A percentile compares a stretch with the other conserved stretches of the same genome.
phyloP scores from a whole-genome alignment of 2,329 filamentous ascomycete genomes.

The Fusarium fracticaudum region DNA sequence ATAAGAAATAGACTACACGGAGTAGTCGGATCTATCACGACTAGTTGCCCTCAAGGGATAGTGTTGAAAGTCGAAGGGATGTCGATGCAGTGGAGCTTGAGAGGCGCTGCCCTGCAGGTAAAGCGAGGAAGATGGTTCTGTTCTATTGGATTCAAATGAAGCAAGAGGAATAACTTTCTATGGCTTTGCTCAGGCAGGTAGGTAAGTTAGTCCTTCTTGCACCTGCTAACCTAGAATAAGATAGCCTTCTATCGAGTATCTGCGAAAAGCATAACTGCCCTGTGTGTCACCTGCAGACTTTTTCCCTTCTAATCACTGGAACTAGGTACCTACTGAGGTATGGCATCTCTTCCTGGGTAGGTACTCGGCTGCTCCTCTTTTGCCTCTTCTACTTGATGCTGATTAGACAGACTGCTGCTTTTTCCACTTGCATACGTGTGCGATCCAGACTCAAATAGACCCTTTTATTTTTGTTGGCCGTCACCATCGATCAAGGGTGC shows the following conservation, averaged over 20 bases:
- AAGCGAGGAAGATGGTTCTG: background rate
- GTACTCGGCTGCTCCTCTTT: constrained; percentile 19
- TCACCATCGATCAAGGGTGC: constrained; percentile 12
- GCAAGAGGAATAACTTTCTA: background rate
- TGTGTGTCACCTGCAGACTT: constrained; percentile 20
- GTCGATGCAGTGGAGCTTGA: constrained; percentile 1
- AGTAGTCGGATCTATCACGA: constrained; percentile 11
- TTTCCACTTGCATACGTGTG: constrained; percentile 23
- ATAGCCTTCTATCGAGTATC: constrained; percentile 17
- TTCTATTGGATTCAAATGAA: background rate
- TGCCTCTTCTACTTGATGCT: constrained; percentile 8
- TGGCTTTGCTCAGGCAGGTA: background rate
- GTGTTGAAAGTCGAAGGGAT: background rate
- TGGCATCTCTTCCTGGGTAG: background rate
- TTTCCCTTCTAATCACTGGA: background rate
- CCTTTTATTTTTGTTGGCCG: constrained; percentile 2
- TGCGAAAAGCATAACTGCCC: constrained; percentile 11
- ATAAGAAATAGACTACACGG: background rate
- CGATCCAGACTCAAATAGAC: constrained; percentile 37
- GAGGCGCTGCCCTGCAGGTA: constrained; percentile 1
- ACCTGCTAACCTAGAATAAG: constrained; percentile 30
- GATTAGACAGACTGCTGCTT: constrained; percentile 3
- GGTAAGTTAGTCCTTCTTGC: constrained; percentile 2
- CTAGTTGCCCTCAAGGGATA: constrained; percentile 14
- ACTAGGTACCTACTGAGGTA: background rate